A percentile compares a stretch with the other conserved stretches of the same genome.
phyloP scores from a whole-genome alignment of 768 basidiomycete genomes.

The Serendipita sp. region DNA sequence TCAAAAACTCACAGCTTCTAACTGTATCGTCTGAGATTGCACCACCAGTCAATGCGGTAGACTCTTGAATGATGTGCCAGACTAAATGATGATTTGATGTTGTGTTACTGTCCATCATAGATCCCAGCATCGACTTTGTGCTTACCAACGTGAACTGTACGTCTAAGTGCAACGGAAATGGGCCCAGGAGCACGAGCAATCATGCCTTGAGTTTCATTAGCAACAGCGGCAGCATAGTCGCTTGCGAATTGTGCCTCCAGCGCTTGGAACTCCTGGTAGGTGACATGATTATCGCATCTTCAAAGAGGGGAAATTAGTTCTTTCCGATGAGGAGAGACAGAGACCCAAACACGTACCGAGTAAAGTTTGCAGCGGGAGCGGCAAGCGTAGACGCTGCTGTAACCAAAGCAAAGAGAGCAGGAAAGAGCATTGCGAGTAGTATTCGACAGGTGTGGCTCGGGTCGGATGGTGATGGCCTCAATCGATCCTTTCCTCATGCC shows the following conservation, averaged over 20 bases:
- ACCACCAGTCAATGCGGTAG: background rate
- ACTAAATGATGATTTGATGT: slow-evolving; percentile 20
- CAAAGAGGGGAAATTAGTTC: background rate
- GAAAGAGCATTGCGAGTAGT: background rate
- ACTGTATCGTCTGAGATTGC: background rate
- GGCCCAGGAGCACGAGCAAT: background rate
- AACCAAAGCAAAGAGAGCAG: background rate
- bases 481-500: no score
- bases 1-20: background rate
- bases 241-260: background rate
- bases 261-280: background rate
- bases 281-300: background rate
- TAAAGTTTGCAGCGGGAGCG: background rate
- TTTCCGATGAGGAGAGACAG: background rate
- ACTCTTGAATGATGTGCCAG: slow-evolving; percentile 37
- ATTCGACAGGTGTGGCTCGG: background rate
- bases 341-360: background rate
- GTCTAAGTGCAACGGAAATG: background rate
- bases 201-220: background rate
- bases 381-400: background rate
- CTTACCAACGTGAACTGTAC: background rate
- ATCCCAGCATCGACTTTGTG: background rate
- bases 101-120: background rate
- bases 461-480: no score
- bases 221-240: background rate